These are phyloP conservation scores for Saccharomyces paradoxus DNA, from an alignment of 805 yeast species.

Conservation along the genomic window DNA sequence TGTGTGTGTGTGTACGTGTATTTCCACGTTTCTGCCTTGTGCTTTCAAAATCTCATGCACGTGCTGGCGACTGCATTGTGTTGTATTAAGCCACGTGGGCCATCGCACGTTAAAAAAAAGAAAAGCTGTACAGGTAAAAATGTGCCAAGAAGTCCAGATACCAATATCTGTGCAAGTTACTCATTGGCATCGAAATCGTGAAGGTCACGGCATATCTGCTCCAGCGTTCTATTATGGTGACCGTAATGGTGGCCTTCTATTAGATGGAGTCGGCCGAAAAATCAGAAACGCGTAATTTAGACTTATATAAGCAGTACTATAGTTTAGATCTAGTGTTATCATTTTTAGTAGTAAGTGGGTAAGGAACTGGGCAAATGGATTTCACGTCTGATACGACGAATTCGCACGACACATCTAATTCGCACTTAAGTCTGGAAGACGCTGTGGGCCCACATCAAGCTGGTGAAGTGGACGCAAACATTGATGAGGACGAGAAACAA, in stretches of 20 bases:
- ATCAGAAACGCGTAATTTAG: not conserved
- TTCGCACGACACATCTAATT: not conserved
- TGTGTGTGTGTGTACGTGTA: not conserved
- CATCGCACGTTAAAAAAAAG: not conserved
- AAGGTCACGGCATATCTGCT: not conserved
- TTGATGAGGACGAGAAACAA: slow-evolving; percentile 1
- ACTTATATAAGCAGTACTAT: not conserved
- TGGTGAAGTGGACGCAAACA: not conserved
- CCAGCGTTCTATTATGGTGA: not conserved
- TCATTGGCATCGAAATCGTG: not conserved
- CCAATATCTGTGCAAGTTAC: not conserved
- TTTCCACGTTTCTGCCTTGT: not conserved
- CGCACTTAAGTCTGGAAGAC: not conserved
- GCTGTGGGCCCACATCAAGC: not conserved
- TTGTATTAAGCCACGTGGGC: not conserved
- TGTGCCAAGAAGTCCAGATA: not conserved
- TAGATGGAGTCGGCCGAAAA: not conserved
- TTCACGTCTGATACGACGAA: slow-evolving; percentile 19
- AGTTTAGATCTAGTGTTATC: not conserved
- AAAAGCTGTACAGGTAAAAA: not conserved
- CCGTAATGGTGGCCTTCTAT: not conserved
- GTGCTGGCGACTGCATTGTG: not conserved
- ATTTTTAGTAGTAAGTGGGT: not conserved
- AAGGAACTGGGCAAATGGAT: slow-evolving; percentile 11
- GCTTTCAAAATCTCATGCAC: not conserved